These are phyloP conservation scores for Bipolaris oryzae DNA, from an alignment of 2,329 filamentous ascomycete species.

Conservation along the genomic window DNA sequence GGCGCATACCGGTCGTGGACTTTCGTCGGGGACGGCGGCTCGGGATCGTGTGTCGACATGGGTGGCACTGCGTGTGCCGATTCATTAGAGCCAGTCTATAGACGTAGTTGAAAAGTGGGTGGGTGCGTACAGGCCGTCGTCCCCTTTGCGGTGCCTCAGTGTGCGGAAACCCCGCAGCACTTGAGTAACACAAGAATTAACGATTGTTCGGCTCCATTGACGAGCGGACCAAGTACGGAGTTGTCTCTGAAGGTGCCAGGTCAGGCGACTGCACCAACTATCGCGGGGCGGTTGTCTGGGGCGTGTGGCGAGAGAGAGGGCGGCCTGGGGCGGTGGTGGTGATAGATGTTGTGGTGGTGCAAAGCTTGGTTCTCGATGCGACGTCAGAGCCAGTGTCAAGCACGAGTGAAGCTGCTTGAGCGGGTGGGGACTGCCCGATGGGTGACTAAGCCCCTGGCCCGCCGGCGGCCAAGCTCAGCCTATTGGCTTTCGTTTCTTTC, in stretches of 20 bases:
- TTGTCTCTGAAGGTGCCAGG: neutral
- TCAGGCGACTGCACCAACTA: neutral
- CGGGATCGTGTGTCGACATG: constrained; percentile 46
- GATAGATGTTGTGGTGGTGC: constrained; percentile 4
- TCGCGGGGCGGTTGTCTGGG: constrained; percentile 6
- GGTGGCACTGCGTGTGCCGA: constrained; percentile 35
- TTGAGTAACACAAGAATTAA: constrained; percentile 49
- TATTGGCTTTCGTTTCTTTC: constrained; percentile 28
- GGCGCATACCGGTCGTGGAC: constrained; percentile 45
- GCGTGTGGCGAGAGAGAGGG: neutral
- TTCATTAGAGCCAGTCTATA: constrained; percentile 25
- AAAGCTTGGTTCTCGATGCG: constrained; percentile 14
- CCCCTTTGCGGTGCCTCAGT: constrained; percentile 48
- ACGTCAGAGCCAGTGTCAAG: constrained; percentile 23
- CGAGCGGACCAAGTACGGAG: constrained; percentile 22
- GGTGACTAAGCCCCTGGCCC: constrained; percentile 17
- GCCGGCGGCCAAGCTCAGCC: constrained; percentile 20
- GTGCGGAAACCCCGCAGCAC: constrained; percentile 53
- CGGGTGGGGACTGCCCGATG: constrained; percentile 13
- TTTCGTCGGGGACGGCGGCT: constrained; percentile 46
- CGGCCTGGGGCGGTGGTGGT: neutral
- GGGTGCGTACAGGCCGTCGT: constrained; percentile 47
- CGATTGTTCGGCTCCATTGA: constrained; percentile 52
- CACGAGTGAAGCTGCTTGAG: constrained; percentile 22
- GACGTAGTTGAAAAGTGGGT: neutral